Conservation (phyloP, 1,284 basidiomycete genomes). For the Ganoderma leucocontextum region DNA sequence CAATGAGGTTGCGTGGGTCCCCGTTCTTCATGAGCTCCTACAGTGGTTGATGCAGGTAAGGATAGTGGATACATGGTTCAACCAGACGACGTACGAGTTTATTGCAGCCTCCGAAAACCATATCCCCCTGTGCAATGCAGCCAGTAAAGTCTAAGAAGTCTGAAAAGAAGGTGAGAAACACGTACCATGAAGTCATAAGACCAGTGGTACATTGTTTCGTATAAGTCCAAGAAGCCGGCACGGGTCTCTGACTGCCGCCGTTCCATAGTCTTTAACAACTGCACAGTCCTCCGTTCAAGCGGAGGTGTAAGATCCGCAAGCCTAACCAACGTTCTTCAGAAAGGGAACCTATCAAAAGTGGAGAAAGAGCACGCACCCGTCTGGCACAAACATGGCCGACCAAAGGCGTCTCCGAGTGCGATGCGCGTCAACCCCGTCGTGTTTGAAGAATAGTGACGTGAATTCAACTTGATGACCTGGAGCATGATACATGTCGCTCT, state of each 20-base stretch:
- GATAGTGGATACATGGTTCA: not conserved
- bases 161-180: not conserved
- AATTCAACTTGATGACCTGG: conserved; percentile 4
- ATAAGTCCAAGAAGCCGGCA: conserved; percentile 21
- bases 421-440: not conserved
- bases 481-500: conserved; percentile 12
- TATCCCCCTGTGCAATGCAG: conserved; percentile 24
- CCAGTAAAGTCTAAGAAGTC: not conserved
- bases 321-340: not conserved
- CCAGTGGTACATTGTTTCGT: conserved; percentile 30
- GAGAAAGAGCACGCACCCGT: not conserved
- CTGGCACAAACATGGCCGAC: conserved; percentile 10
- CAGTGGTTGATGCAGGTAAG: not conserved
- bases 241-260: conserved; percentile 7
- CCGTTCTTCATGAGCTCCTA: conserved; percentile 35
- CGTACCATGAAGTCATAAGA: conserved; percentile 32
- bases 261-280: conserved; percentile 23
- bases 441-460: conserved; percentile 23
- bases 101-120: conserved; percentile 31
- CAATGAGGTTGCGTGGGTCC: conserved; percentile 26
- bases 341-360: not conserved
- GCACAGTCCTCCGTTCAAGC: conserved; percentile 21
- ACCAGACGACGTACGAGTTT: conserved; percentile 8
- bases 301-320: not conserved
- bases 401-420: conserved; percentile 12